Percentiles rank a stretch among this genome's conserved stretches.
Evolutionary conservation across 202 grass and related monocot genomes (phyloP).

Genomic region (Carex arenaria): DNA sequence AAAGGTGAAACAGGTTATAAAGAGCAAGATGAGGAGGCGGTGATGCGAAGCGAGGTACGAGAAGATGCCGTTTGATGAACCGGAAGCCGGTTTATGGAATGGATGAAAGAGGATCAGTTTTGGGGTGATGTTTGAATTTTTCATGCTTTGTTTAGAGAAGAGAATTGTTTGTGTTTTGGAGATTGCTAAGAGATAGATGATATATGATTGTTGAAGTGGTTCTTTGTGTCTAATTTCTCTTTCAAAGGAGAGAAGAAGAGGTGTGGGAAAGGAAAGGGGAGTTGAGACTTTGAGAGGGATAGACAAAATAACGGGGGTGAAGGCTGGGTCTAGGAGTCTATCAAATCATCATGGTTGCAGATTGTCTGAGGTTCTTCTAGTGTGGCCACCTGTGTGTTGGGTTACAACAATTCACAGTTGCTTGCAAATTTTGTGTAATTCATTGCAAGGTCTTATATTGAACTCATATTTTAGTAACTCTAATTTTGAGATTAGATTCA

Average conservation of each 20-base stretch:
- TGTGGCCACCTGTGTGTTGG: not conserved
- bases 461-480: too few species aligned
- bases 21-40: conserved; percentile 35
- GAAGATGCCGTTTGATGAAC: conserved; percentile 24
- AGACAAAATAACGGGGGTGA: not conserved
- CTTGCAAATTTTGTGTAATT: too few species aligned
- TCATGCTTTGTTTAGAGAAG: conserved; percentile 27
- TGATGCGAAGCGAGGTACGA: conserved; percentile 34
- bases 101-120: conserved; percentile 52
- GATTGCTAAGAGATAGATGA: not conserved
- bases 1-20: conserved; percentile 56
- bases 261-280: not conserved
- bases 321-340: not conserved
- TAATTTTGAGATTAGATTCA: too few species aligned
- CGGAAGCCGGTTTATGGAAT: conserved; percentile 40
- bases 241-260: not conserved
- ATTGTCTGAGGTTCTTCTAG: not conserved
- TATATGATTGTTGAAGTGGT: not conserved
- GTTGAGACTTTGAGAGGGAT: not conserved
- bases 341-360: not conserved
- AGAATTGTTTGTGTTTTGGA: not conserved
- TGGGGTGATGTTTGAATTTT: conserved; percentile 50
- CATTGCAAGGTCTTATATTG: too few species aligned
- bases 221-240: not conserved
- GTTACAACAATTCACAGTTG: too few species aligned